Base-by-base conservation (phyloP, 805 yeast species). In the Jamesozyma jinghongensis region DNA sequence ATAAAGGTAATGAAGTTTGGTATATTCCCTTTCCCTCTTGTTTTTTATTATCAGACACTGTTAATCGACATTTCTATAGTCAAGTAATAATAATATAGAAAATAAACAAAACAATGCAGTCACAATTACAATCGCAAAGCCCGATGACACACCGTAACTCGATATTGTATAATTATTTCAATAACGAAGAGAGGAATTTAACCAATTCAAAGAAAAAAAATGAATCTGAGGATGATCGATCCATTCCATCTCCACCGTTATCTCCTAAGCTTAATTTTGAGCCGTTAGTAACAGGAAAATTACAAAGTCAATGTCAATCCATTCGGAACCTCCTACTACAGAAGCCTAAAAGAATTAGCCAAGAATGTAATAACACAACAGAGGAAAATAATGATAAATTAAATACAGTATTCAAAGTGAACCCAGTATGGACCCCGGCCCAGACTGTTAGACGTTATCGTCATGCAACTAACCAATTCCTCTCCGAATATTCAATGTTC, bases 211-310 rank as follows among this genome's bases (percentile, higher is more conserved):
- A 13, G 14, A 20, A 19, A 19, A 22, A 19, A 19, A 28, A n/a
- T 28, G 38, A 17, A 14, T 19, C 27, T 3, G 35, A 16, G 5
- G 55, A 53, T 40, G 61, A 52, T 25, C 48, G 46, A n/a, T 40
- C 48, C 25, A 56, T 59, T 7, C 62, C 59, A 1, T 59, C 64
- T 13, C 64, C 64, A 10, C 64, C 64, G 3, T 43, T 58, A 33
- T 59, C 64, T 4, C 64, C 64, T 26, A 54, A 50, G 34, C 10
- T 42, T 12, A 32, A 26, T n/a, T 29, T 33, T 19, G 8, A 22
- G 26, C 10, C 26, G 10, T 22, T 22, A 22, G 10, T 10, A 22
- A 22, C n/a, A 22, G 10, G 10, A 22, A 22, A 22, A 7, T 22
- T 22, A 22, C 10, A 7, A 6, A 7, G 14, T 16, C 4, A n/a